Evolutionary conservation across 2,329 filamentous ascomycete genomes (phyloP).

Genomic region (Paecilomyces sp.): DNA sequence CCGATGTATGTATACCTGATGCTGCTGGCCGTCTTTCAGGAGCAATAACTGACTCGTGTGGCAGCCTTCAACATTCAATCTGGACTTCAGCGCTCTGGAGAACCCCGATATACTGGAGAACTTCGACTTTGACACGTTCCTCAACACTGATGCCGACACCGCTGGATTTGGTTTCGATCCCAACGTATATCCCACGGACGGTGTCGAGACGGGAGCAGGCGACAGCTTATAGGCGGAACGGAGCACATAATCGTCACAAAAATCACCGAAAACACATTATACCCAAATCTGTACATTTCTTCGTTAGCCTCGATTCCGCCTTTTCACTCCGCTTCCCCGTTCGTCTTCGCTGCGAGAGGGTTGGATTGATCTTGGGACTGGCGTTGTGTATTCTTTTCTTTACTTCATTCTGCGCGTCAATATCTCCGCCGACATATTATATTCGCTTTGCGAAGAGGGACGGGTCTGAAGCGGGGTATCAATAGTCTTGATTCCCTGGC

Average conservation of each 20-base stretch:
- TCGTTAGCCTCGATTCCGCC: constrained; percentile 4
- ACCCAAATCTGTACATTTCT: constrained; percentile 26
- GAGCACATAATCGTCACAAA: background rate
- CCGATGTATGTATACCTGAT: constrained; percentile 26
- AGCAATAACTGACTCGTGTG: background rate
- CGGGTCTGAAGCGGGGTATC: constrained; percentile 9
- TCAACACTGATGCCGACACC: constrained; percentile 48
- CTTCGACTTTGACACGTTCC: constrained; percentile 62
- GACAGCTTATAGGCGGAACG: constrained; percentile 29
- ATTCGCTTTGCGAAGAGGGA: constrained; percentile 5
- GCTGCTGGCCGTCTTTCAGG: background rate
- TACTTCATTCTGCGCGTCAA: constrained; percentile 12
- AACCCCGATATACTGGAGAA: constrained; percentile 42
- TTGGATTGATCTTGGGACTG: constrained; percentile 21
- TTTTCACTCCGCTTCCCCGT: constrained; percentile 5
- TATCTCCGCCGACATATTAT: background rate
- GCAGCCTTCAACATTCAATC: constrained; percentile 20
- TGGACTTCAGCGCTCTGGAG: constrained; percentile 40
- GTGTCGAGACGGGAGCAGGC: constrained; percentile 36
- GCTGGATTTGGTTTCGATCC: constrained; percentile 37
- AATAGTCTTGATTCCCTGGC: constrained; percentile 15
- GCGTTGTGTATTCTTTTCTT: constrained; percentile 28
- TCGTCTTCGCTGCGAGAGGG: constrained; percentile 6
- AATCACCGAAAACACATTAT: constrained; percentile 2
- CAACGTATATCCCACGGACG: constrained; percentile 30